Evolutionary conservation across 176 grass and related monocot genomes (phyloP).

Genomic region (Olyra latifolia): DNA sequence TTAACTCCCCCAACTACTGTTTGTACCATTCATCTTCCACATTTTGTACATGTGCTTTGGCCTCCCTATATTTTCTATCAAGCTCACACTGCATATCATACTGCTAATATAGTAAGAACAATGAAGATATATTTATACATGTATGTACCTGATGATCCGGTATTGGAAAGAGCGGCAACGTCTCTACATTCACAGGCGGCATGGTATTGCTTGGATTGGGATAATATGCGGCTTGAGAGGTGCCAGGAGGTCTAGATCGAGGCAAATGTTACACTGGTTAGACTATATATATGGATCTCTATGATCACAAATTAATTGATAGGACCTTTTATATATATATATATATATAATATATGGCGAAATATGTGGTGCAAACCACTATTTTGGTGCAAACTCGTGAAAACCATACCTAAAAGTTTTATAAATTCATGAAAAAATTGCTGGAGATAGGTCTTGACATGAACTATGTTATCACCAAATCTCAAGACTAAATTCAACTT

Average conservation of each 20-base stretch:
- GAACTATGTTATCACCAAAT: no score
- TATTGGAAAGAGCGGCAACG: neutral
- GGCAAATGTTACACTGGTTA: neutral
- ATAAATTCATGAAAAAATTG: no score
- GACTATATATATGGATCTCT: neutral
- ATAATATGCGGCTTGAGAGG: neutral
- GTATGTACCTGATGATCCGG: neutral
- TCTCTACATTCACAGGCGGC: neutral
- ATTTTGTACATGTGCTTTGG: no score
- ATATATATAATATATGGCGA: no score
- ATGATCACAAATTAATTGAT: neutral
- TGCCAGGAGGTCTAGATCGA: neutral
- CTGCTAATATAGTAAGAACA: neutral
- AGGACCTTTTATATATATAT: no score
- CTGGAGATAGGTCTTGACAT: no score
- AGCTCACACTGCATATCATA: constrained; percentile 2
- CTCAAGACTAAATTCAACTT: no score
- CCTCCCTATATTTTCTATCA: no score
- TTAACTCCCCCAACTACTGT: neutral
- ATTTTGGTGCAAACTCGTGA: no score
- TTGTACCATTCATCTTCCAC: no score
- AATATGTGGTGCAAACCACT: no score
- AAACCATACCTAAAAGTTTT: no score
- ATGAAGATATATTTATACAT: neutral
- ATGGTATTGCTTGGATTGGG: neutral